Base-by-base conservation (phyloP, 2,329 filamentous ascomycete genomes). In the Curvularia spicifera region DNA sequence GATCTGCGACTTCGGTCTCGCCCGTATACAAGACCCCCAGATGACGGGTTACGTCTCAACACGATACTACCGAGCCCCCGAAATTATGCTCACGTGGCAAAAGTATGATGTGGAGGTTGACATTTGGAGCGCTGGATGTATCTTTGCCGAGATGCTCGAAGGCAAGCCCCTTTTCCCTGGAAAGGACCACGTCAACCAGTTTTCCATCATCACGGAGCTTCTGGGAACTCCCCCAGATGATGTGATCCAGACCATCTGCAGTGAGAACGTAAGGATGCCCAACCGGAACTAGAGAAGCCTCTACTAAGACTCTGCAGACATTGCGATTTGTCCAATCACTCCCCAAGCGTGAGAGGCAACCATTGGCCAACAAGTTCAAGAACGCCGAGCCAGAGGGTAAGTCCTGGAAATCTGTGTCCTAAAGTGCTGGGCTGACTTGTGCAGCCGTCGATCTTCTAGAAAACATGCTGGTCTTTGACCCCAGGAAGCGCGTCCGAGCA, bases 31-130 rank as follows among this genome's bases (percentile, higher is more conserved):
- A 78, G 95, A 99, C 75, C 95, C 95, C 35, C 95, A 99, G 81
- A 99, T 99, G 95, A 99, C 95, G 42, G 95, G 95, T 69, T 99
- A 99, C 76, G 95, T 99, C 60, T 98, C 95, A 47, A 99, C 95
- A 62, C 86, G 95, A 84, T 99, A 99, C 84, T 99, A 99, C 85
- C 89, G 95, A 73, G 95, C 95, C 8, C 95, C 95, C 18, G 95
- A 99, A 80, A 99, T 99, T 76, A 99, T 99, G 95, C 92, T 99
- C 76, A 98, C 95, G 65, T 99, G 95, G 95, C 95, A 99, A 83
- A 99, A 99, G 82, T 99, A 99, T 80, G 95, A 99, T 70, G 89
- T 98, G 47, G 95, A 98, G 81, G 95, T 99, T 57, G 95, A 99
- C 77, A 97, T 99, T 76, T 99, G 95, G 95, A 98, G 95, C 77